Base-by-base conservation (phyloP, 805 yeast species). In the Komagataella ulmi region DNA sequence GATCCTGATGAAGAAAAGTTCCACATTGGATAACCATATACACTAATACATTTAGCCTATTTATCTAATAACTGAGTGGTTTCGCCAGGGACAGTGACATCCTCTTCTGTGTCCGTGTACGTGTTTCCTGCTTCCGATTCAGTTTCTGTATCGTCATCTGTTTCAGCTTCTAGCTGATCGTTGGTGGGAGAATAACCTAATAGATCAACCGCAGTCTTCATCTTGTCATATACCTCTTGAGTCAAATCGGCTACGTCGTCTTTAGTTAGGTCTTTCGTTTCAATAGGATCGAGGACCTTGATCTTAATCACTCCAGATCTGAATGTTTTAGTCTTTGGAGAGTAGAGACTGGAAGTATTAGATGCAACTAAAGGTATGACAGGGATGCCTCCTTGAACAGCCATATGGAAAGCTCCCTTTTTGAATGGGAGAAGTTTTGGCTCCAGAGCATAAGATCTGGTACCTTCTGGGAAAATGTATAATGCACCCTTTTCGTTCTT, bases 321-420 rank as follows among this genome's bases (percentile, higher is more conserved):
- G 66, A 91, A 88, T n/a, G 79, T 74, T 54, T 76, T 76, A 46
- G 73, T 67, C 56, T 75, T 76, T 49, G 84, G 66, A 61, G 79
- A 77, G 70, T 86, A 76, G 48, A 93, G 65, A 30, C 80, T 76
- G 3, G 95, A 81, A 51, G 95, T 87, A 70, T 93, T 93, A 36
- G 91, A 79, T 7, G 88, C 89, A 12, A 88, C 95, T 50, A 85
- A 72, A 7, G 99, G 99, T 21, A 93, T 79, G 50, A 93, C 73
- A 17, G 98, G 98, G 44, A 91, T 81, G 46, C 80, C 80, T 5
- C 95, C 95, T 67, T 89, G 96, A 56, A 86, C 85, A 6, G 99
- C 99, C 62, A 93, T 76, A 67, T 93, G 97, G 81, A 93, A 93
- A 0, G 98, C 97, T 52, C 99, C 99, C 65, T 93, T 93, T 68